These are phyloP conservation scores for Hirsutella rhossiliensis DNA, from an alignment of 2,329 filamentous ascomycete species.

Conservation along the genomic window DNA sequence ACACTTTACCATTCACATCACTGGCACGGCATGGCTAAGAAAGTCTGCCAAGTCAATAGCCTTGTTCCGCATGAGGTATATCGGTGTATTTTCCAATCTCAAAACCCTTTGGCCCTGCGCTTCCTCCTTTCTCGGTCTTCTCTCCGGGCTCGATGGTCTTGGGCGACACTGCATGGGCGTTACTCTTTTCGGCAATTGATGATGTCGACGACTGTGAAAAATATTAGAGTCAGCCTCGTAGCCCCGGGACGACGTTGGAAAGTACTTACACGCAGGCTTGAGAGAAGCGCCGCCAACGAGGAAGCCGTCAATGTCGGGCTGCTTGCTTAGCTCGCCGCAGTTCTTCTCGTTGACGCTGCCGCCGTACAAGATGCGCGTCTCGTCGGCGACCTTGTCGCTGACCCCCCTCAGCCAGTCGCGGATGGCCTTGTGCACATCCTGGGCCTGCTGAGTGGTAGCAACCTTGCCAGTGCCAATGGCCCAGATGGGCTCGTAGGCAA, in stretches of 20 bases:
- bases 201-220: constrained; percentile 40
- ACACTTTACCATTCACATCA: too few species aligned
- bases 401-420: constrained; percentile 80
- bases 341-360: constrained; percentile 98
- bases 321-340: constrained; percentile 81
- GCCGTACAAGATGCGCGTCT: constrained; percentile 91
- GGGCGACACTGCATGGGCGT: constrained; percentile 5
- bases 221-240: background rate
- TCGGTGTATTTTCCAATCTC: background rate
- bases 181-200: constrained; percentile 42
- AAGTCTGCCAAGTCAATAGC: background rate
- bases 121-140: background rate
- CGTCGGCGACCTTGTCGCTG: constrained; percentile 61
- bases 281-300: constrained; percentile 90
- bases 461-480: constrained; percentile 90
- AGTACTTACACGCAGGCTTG: constrained; percentile 78
- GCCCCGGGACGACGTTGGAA: background rate
- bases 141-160: background rate
- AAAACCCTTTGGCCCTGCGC: background rate
- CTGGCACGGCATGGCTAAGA: background rate
- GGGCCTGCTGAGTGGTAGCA: constrained; percentile 76
- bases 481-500: constrained; percentile 99
- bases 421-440: constrained; percentile 89
- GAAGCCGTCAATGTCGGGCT: constrained; percentile 96
- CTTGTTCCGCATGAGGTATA: background rate